Evolutionary conservation across 148 eudicot species (phyloP), one percentile per base, ranked within the genome.

Genomic region (Vaccinium vitisidaea): DNA sequence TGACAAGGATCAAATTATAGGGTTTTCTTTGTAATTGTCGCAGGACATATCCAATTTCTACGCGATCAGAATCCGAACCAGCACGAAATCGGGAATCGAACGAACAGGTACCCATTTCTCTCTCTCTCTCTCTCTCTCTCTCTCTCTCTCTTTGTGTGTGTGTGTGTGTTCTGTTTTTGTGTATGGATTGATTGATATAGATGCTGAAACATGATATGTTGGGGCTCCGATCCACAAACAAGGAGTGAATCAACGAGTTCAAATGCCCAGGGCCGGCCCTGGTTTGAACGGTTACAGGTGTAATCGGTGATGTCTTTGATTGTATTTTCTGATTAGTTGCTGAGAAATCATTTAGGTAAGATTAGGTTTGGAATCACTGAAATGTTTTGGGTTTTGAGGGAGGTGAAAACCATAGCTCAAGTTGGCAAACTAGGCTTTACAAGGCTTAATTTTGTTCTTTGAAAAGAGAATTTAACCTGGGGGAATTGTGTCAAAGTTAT

Each of bases 21-120:
- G 74, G 74, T 4, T 69, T 69, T 27, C 16, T 4, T 69, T 1
- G 74, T 27, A 69, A 27, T 27, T 27, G 74, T 14, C 16, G 74
- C 74, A 69, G 11, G 74, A 69, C 39, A 69, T 69, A 69, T 69
- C 74, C 36, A 4, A 69, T 69, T 27, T 4, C 15, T 69, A 0
- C 74, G 39, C 74, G 39, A 69, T 69, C 74, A 27, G 39, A 69
- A 69, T 69, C 74, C 27, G 74, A 69, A 69, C 39, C 74, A 27
- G 74, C 74, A 25, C 74, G 74, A 27, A 69, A 69, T 25, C 74
- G 36, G 1, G 27, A 69, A 11, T 69, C 39, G 74, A 27, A 69
- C 74, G 39, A 36, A 36, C 4, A 27, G 74, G 74, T 69, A 69
- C 39, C 39, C 36, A 32, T 32, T 2, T 32, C 36, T 32, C 36